Conservation (phyloP, 805 yeast genomes). For the Lipomyces starkeyi region DNA sequence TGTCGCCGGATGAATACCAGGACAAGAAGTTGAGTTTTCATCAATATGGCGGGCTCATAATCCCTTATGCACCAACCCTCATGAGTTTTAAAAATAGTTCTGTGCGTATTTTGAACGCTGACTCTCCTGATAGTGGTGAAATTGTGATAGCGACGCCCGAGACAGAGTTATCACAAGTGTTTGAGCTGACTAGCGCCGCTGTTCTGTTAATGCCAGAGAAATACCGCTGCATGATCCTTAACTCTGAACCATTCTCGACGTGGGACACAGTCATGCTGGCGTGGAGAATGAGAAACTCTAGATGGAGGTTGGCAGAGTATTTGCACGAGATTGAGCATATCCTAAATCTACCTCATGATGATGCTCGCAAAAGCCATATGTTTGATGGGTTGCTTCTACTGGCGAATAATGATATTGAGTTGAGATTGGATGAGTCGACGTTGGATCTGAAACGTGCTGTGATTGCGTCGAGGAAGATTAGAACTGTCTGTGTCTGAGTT, state of each 20-base stretch:
- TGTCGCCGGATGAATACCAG: constrained; percentile 14
- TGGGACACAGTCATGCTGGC: constrained; percentile 28
- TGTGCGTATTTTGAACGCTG: constrained; percentile 17
- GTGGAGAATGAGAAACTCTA: constrained; percentile 22
- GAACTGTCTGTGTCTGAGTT: constrained; percentile 10
- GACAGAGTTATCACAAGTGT: constrained; percentile 19
- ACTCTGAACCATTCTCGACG: constrained; percentile 15
- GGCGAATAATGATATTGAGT: constrained; percentile 11
- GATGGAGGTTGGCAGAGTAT: background rate
- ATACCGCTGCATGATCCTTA: constrained; percentile 25
- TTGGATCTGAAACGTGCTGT: constrained; percentile 31
- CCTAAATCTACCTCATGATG: constrained; percentile 8
- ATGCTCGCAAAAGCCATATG: background rate
- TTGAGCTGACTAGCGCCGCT: constrained; percentile 23
- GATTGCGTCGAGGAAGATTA: constrained; percentile 15
- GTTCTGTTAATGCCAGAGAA: constrained; percentile 15
- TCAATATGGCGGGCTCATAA: constrained; percentile 21
- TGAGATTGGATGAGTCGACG: constrained; percentile 20
- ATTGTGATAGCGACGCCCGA: constrained; percentile 10
- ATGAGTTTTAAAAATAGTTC: constrained; percentile 19
- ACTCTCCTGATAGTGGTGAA: background rate
- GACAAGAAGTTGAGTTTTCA: background rate
- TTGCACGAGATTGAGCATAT: constrained; percentile 16
- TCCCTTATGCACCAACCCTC: constrained; percentile 20
- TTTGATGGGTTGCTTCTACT: constrained; percentile 13